These are phyloP conservation scores for Ceraceosorus bombacis DNA, from an alignment of 1,284 basidiomycete species.

Conservation along the genomic window DNA sequence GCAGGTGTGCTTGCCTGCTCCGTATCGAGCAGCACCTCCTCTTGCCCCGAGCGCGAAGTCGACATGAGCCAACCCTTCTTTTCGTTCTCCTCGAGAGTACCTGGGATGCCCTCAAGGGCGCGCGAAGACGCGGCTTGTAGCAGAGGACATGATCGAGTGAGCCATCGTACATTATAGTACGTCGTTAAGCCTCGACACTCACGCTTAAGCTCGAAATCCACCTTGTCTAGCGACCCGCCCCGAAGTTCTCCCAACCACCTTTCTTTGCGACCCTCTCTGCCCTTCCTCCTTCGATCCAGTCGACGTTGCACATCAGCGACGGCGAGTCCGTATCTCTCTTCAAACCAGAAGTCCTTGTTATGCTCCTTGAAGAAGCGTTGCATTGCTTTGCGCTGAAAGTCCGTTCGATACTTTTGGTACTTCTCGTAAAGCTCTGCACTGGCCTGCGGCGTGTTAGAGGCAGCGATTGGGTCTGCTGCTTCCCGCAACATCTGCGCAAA, in stretches of 20 bases:
- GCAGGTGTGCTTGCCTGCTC: conserved; percentile 27
- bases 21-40: conserved; percentile 3
- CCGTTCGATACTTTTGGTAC: conserved; percentile 35
- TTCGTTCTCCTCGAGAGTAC: conserved; percentile 1
- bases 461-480: conserved; percentile 4
- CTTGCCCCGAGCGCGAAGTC: neutral
- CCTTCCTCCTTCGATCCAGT: conserved; percentile 21
- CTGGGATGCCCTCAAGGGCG: conserved; percentile 1
- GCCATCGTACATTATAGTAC: too few relatives aligned
- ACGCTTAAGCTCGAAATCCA: conserved; percentile 28
- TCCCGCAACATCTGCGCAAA: conserved; percentile 22
- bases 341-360: conserved; percentile 35
- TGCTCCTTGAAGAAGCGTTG: conserved; percentile 33
- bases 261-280: conserved; percentile 30
- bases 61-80: neutral
- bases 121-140: neutral
- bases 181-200: neutral
- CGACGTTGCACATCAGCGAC: conserved; percentile 21
- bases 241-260: conserved; percentile 34
- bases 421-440: conserved; percentile 29
- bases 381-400: conserved; percentile 29
- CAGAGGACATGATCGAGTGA: neutral
- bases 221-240: conserved; percentile 30
- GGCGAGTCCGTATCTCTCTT: conserved; percentile 33
- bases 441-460: conserved; percentile 6